Conservation (phyloP, 768 basidiomycete genomes). For the Phanerochaete sordida region DNA sequence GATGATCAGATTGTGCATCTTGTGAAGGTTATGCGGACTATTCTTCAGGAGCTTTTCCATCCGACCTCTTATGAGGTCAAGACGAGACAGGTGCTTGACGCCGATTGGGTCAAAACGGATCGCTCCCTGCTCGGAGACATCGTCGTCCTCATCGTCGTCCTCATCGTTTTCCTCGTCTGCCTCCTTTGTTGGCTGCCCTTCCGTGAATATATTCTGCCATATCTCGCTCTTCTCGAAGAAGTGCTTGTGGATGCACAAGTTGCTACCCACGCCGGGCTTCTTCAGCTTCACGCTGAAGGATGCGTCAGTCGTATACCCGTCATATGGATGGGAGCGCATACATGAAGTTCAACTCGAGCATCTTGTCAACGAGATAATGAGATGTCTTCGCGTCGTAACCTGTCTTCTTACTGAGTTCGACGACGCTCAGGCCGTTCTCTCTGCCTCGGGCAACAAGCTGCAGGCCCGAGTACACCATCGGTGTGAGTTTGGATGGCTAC, state of each 20-base stretch:
- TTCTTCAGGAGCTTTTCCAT: conserved; percentile 69
- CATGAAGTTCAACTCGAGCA: conserved; percentile 73
- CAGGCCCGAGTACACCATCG: conserved; percentile 80
- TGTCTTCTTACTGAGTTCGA: conserved; percentile 72
- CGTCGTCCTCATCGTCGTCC: conserved; percentile 27
- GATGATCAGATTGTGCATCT: conserved; percentile 71
- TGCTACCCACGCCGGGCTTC: conserved; percentile 69
- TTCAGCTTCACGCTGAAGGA: conserved; percentile 65
- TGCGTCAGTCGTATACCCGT: not conserved
- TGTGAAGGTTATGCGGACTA: conserved; percentile 68
- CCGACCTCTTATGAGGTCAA: conserved; percentile 66
- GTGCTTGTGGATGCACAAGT: conserved; percentile 80
- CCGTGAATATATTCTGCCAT: conserved; percentile 76
- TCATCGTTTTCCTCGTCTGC: conserved; percentile 31
- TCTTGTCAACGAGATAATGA: conserved; percentile 78
- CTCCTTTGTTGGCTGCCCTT: conserved; percentile 43
- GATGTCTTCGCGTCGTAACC: conserved; percentile 89
- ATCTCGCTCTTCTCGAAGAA: conserved; percentile 72
- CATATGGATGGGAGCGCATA: conserved; percentile 31
- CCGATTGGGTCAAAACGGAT: conserved; percentile 72
- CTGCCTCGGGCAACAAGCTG: conserved; percentile 83
- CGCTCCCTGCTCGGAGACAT: conserved; percentile 18
- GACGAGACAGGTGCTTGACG: conserved; percentile 71
- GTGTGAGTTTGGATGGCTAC: conserved; percentile 76
- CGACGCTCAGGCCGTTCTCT: conserved; percentile 72